Evolutionary conservation across 345 rosid genomes (phyloP), one percentile per base, ranked within the genome.

Genomic region (Barbarea vulgaris): DNA sequence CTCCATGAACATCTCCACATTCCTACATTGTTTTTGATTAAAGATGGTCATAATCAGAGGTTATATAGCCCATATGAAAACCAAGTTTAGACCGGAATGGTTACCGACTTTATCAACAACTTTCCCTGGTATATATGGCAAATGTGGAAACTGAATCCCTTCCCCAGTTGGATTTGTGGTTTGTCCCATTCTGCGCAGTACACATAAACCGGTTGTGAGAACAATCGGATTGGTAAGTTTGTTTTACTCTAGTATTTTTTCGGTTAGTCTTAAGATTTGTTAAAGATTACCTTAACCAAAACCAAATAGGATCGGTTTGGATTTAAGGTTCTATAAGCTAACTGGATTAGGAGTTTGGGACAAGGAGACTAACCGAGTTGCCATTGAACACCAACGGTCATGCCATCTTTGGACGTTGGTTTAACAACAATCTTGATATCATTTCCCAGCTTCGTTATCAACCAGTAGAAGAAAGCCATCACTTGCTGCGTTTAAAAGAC

Each of bases 1-100:
- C 22, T 91, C 91, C 84, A 87, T 84, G 77, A 87, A 84, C 91
- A 93, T 87, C 83, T 89, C 96, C 13, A 91, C 84, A 50, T 91
- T 86, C 88, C 97, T 91, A 81, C 60, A 47, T 65, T 36, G 55
- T 52, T 53, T 67, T 59, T 15, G 53, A 39, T 64, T 15, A 41
- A 18, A 57, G 4, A 30, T 67, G 50, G 64, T 48, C 72, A 51
- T 66, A 50, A 42, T 58, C 64, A 39, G 1, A 9, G 55, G 39
- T 55, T 39, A 59, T 39, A 60, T 53, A 47, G n/a, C 28, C 18
- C 7, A 9, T 14, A 4, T 51, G 47, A 13, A 21, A 78, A 58
- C 56, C 42, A 37, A 42, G 5, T n/a, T 63, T 12, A 53, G 63
- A 57, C 28, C 1, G 13, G 19, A 60, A 60, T 53, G 42, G 42